A percentile compares a stretch with the other conserved stretches of the same genome.
phyloP scores from a whole-genome alignment of 2,329 filamentous ascomycete species.

The Curvularia eragrostidis region DNA sequence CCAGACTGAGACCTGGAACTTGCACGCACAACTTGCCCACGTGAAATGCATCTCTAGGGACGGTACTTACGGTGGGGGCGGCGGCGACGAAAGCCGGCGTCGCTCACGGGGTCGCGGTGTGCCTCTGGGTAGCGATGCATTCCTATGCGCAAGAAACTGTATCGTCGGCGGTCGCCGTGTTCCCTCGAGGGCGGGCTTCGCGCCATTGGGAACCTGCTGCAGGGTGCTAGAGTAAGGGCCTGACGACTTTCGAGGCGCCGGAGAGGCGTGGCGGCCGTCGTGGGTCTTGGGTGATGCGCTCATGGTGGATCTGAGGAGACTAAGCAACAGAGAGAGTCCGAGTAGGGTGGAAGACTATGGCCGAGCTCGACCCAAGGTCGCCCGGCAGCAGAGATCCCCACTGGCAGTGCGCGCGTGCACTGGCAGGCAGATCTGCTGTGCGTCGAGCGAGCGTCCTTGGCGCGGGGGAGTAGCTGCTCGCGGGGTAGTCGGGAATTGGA shows the following conservation, averaged over 20 bases:
- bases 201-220: constrained; percentile 31
- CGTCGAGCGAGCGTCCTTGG: constrained; percentile 34
- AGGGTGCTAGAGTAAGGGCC: constrained; percentile 32
- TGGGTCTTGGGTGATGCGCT: constrained; percentile 44
- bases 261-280: constrained; percentile 37
- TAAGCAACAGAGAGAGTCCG: constrained; percentile 29
- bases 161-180: constrained; percentile 46
- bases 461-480: constrained; percentile 36
- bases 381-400: constrained; percentile 24
- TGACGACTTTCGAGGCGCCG: constrained; percentile 30
- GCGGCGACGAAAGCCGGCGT: constrained; percentile 50
- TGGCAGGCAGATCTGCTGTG: constrained; percentile 34
- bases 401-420: constrained; percentile 35
- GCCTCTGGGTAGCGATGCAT: constrained; percentile 40
- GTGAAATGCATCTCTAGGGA: neutral
- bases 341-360: constrained; percentile 30
- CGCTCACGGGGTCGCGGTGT: constrained; percentile 43
- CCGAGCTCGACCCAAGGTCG: constrained; percentile 22
- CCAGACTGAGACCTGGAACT: neutral
- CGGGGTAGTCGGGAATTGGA: constrained; percentile 19
- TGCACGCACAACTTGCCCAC: neutral
- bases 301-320: constrained; percentile 36
- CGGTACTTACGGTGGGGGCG: constrained; percentile 51
- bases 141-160: constrained; percentile 47
- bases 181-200: constrained; percentile 33